Evolutionary conservation across 441 rosid species (phyloP), one percentile per base, ranked within the genome.

Genomic region (Omphalea diandra): DNA sequence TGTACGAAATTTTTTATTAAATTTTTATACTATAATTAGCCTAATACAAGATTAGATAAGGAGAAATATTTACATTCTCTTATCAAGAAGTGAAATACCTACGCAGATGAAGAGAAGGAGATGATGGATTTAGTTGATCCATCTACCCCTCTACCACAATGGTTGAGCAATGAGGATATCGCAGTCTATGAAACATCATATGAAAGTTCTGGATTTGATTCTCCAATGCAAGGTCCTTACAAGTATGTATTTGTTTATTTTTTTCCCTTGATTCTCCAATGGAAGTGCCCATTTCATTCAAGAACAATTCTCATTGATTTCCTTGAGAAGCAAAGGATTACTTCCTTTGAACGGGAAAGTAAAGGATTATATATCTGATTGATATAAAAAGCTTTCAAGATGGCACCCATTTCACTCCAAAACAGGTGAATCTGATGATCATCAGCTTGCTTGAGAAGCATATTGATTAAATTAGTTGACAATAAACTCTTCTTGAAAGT

Each of bases 51-150:
- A n/a, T n/a, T n/a, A n/a, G n/a, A n/a, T n/a, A n/a, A n/a, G 75
- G 75, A 65, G 57, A 22, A 82, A 77, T 55, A 75, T 79, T 54
- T 77, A 73, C 64, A 73, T 68, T 31, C 81, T n/a, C n/a, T 82
- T 75, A 63, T 79, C 81, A 40, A 65, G 73, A 67, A 75, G 76
- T 47, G 83, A 82, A 41, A 68, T 79, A 33, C 85, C 81, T 12
- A 63, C 44, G 85, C 85, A 2, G 72, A 57, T 14, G 62, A 63
- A 50, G 67, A 79, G 8, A 47, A 74, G 67, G 85, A 82, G 75
- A 74, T 79, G 8, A 74, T 82, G 83, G 81, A 79, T 52, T 22
- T 82, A 73, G 83, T 79, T 26, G 70, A 70, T 52, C 79, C 79
- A 20, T 74, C 76, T 5, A 63, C 74, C 7, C 72, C 77, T 38